Conservation (phyloP, 805 yeast species). For the Pichia exigua region DNA sequence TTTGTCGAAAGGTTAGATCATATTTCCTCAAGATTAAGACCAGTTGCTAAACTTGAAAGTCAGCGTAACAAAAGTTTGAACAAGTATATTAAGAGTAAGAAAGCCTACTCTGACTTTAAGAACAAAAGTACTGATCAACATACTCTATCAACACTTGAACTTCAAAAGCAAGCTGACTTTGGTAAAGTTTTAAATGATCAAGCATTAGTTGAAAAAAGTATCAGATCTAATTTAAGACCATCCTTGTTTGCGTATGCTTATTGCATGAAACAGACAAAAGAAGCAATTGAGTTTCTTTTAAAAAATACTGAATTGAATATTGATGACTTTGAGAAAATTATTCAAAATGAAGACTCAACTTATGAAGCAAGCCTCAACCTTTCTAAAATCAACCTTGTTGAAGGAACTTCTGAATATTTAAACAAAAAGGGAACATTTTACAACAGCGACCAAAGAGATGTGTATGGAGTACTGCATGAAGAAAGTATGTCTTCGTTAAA, state of each 20-base stretch:
- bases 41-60: not conserved
- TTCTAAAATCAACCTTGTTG: not conserved
- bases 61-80: not conserved
- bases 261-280: not conserved
- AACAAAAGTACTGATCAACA: slow-evolving; percentile 2
- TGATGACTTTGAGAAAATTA: not conserved
- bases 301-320: not conserved
- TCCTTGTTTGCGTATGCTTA: not conserved
- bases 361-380: not conserved
- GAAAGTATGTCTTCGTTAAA: not conserved
- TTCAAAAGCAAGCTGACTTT: not conserved
- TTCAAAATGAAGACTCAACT: not conserved
- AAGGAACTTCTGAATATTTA: not conserved
- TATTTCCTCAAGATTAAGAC: not conserved
- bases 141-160: not conserved
- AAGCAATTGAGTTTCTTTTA: not conserved
- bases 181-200: not conserved
- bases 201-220: not conserved
- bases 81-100: not conserved
- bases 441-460: not conserved
- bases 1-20: not conserved
- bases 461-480: not conserved
- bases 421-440: not conserved
- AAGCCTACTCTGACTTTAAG: not conserved
- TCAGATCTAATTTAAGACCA: not conserved